Conservation (phyloP, 78 protist species). For the Cyanophora paradoxa region DNA sequence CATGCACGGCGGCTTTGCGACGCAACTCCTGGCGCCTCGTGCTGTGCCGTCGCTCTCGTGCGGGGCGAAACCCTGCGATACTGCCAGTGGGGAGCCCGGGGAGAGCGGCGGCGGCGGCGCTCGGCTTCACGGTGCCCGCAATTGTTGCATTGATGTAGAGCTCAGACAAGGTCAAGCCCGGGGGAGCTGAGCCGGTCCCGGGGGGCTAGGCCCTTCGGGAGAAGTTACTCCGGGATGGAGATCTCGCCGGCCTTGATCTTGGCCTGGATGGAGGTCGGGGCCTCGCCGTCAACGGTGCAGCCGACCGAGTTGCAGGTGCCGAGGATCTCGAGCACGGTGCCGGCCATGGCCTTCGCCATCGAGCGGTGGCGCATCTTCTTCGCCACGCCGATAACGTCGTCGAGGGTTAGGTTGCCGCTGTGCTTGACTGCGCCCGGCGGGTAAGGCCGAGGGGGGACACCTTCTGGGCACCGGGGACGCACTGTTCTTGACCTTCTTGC, state of each 20-base stretch:
- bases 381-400: slow-evolving; percentile 82
- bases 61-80: too few species aligned
- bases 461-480: background rate
- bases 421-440: slow-evolving; percentile 62
- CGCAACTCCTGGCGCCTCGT: too few species aligned
- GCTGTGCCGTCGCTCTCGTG: too few species aligned
- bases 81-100: too few species aligned
- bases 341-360: slow-evolving; percentile 72
- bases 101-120: too few species aligned
- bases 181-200: too few species aligned
- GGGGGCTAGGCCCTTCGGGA: too few species aligned
- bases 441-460: background rate
- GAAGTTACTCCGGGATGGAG: background rate
- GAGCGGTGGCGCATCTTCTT: slow-evolving; percentile 71
- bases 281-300: slow-evolving; percentile 87
- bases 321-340: slow-evolving; percentile 90
- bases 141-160: too few species aligned
- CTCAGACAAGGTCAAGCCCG: too few species aligned
- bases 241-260: slow-evolving; percentile 36
- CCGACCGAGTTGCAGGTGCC: slow-evolving; percentile 91
- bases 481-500: slow-evolving; percentile 97
- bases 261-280: slow-evolving; percentile 73
- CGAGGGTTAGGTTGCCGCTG: slow-evolving; percentile 85
- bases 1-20: too few species aligned
- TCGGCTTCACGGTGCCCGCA: too few species aligned